A percentile compares a stretch with the other conserved stretches of the same genome.
Evolutionary conservation across 805 yeast genomes (phyloP).

Genomic region (Saccharomycopsis capsularis): DNA sequence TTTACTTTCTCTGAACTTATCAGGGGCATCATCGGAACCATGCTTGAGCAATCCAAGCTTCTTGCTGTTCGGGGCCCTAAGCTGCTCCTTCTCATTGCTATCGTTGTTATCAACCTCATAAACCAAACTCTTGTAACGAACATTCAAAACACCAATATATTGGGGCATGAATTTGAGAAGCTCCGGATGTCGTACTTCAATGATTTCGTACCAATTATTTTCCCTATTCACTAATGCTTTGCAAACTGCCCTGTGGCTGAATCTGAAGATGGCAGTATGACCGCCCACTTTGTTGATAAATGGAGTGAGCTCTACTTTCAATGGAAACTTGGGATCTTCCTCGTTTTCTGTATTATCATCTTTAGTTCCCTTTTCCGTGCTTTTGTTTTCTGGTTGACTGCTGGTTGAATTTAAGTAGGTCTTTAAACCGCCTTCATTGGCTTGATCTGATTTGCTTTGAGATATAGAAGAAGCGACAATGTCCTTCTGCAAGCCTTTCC

Average conservation of each 20-base stretch:
- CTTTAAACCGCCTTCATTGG: neutral
- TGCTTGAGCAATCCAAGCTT: too few relatives aligned
- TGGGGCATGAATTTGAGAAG: constrained; percentile 82
- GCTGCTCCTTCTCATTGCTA: too few relatives aligned
- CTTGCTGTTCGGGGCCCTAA: too few relatives aligned
- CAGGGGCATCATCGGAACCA: too few relatives aligned
- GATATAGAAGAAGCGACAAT: neutral
- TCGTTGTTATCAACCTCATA: too few relatives aligned
- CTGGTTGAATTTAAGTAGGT: too few relatives aligned
- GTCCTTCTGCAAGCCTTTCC: neutral
- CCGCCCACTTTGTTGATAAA: constrained; percentile 96
- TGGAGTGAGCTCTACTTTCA: constrained; percentile 86
- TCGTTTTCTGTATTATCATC: neutral
- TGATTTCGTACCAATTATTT: constrained; percentile 83
- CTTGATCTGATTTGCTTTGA: too few relatives aligned
- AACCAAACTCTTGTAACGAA: constrained; percentile 58
- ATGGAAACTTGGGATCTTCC: constrained; percentile 38
- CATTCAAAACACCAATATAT: constrained; percentile 91
- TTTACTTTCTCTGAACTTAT: too few relatives aligned
- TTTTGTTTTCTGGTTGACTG: neutral
- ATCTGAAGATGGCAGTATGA: constrained; percentile 92
- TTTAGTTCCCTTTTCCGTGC: neutral
- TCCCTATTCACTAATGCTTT: constrained; percentile 88
- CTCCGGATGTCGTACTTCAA: constrained; percentile 72
- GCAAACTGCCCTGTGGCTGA: constrained; percentile 87